Percentiles rank a stretch among this genome's conserved stretches.
Evolutionary conservation across 495 filamentous ascomycete species (phyloP).

Genomic region (Xylaria intraflava): DNA sequence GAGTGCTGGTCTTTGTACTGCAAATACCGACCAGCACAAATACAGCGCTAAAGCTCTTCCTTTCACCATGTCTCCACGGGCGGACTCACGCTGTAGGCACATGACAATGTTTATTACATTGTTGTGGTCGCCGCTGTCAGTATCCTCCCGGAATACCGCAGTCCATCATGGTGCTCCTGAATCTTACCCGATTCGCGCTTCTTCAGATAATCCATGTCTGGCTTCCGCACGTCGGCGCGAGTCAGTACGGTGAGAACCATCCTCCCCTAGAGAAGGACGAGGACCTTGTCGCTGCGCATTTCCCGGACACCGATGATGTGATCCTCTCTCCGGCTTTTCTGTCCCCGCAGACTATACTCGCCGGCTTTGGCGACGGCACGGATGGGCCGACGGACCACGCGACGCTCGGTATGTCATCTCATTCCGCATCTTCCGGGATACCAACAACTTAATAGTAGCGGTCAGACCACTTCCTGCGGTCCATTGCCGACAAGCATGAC

Average conservation of each 20-base stretch:
- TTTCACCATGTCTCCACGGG: too few relatives aligned
- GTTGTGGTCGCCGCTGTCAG: too few relatives aligned
- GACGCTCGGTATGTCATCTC: conserved; percentile 15
- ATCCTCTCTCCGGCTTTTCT: conserved; percentile 24
- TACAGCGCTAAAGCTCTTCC: too few relatives aligned
- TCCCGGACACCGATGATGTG: conserved; percentile 19
- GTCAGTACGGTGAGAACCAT: conserved; percentile 23
- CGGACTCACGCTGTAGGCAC: too few relatives aligned
- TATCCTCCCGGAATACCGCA: too few relatives aligned
- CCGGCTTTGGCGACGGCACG: conserved; percentile 21
- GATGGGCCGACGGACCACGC: conserved; percentile 22
- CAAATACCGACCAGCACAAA: too few relatives aligned
- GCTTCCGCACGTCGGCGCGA: conserved; percentile 5
- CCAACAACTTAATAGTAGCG: background rate
- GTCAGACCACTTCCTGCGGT: conserved; percentile 16
- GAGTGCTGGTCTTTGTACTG: too few relatives aligned
- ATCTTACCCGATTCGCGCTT: background rate
- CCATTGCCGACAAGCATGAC: conserved; percentile 15
- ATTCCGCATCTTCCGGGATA: background rate
- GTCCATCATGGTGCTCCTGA: conserved; percentile 4
- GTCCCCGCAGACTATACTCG: conserved; percentile 5
- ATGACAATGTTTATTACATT: too few relatives aligned
- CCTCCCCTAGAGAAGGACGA: conserved; percentile 18
- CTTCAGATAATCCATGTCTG: background rate
- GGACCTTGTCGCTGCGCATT: conserved; percentile 21